Base-by-base conservation (phyloP, 2,329 filamentous ascomycete species). In the Aspergillus sp. region DNA sequence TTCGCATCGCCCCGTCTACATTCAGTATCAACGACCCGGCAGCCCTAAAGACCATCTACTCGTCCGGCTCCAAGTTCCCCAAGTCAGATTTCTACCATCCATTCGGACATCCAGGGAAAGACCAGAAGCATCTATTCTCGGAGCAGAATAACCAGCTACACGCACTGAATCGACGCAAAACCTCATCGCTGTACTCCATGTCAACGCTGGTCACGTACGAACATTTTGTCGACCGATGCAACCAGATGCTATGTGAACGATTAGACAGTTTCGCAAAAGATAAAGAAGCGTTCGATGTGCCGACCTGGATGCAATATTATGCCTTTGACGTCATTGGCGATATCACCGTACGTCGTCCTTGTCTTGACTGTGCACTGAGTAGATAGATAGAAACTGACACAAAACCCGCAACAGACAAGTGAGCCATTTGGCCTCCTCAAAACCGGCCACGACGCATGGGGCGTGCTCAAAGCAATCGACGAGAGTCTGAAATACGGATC, bases 1-100 rank as follows among this genome's bases (percentile, higher is more conserved):
- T 77, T 6, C 73, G 75, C 29, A 73, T 77, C 56, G 72, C 63
- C 32, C 73, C 75, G 2, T 61, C 65, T 53, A 73, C 75, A 58
- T 50, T 77, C 0, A 75, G 76, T 55, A 69, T 77, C 55, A 65
- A 65, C 52, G 75, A 77, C 57, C 63, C 75, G 3, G 59, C 64
- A 24, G 64, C 60, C 1, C 54, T 62, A 2, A 59, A 55, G 16
- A 58, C 39, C 11, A 65, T 69, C 12, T 67, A 67, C 52, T 57
- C 51, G 2, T 47, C 49, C 14, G 63, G 63, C 4, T 58, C 57
- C 22, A 59, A 58, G 24, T 67, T 65, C 31, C 20, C 24, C 12
- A 67, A 69, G 42, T 55, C 62, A 6, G 54, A 57, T 36, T 67
- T 57, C 29, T 68, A 68, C 54, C 31, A 58, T 29, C 56, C 63